A percentile compares a stretch with the other conserved stretches of the same genome.
Evolutionary conservation across 495 filamentous ascomycete species (phyloP).

Genomic region (Hypoxylon lenormandii): DNA sequence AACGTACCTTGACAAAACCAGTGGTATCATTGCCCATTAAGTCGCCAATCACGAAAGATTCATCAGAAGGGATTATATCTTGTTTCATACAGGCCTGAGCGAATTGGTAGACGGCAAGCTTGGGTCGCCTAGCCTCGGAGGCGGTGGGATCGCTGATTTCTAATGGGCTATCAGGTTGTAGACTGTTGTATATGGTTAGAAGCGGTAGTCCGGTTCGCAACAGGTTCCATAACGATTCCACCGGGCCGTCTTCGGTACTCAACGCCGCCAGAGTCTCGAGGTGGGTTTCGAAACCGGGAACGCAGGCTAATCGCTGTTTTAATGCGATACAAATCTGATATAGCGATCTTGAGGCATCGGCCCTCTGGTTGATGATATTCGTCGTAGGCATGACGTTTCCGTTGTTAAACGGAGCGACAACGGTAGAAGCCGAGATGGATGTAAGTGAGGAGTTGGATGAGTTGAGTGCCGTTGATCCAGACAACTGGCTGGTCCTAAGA

Average conservation of each 20-base stretch:
- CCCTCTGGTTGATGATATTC: slow-evolving; percentile 94
- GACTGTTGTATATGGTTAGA: slow-evolving; percentile 86
- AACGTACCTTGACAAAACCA: slow-evolving; percentile 89
- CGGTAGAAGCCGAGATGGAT: slow-evolving; percentile 60
- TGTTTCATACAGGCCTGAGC: slow-evolving; percentile 69
- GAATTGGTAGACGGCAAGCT: slow-evolving; percentile 68
- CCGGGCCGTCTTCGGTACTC: slow-evolving; percentile 76
- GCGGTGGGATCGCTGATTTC: slow-evolving; percentile 67
- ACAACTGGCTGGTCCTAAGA: slow-evolving; percentile 66
- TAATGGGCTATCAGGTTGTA: slow-evolving; percentile 73
- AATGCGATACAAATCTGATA: slow-evolving; percentile 94
- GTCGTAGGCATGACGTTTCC: slow-evolving; percentile 76
- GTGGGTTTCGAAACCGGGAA: slow-evolving; percentile 82
- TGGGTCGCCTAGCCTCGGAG: slow-evolving; percentile 73
- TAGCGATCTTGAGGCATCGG: slow-evolving; percentile 85
- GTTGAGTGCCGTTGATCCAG: slow-evolving; percentile 63
- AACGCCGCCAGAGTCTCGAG: slow-evolving; percentile 64
- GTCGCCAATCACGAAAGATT: slow-evolving; percentile 91
- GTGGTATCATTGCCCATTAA: slow-evolving; percentile 94
- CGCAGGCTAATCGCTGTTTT: slow-evolving; percentile 79
- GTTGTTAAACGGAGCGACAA: slow-evolving; percentile 58
- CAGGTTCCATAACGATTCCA: slow-evolving; percentile 89
- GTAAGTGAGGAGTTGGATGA: slow-evolving; percentile 62
- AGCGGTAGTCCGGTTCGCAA: slow-evolving; percentile 86
- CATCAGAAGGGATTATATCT: slow-evolving; percentile 77